Evolutionary conservation across 208 protist genomes (phyloP).

Genomic region (Trypanosoma congolense): DNA sequence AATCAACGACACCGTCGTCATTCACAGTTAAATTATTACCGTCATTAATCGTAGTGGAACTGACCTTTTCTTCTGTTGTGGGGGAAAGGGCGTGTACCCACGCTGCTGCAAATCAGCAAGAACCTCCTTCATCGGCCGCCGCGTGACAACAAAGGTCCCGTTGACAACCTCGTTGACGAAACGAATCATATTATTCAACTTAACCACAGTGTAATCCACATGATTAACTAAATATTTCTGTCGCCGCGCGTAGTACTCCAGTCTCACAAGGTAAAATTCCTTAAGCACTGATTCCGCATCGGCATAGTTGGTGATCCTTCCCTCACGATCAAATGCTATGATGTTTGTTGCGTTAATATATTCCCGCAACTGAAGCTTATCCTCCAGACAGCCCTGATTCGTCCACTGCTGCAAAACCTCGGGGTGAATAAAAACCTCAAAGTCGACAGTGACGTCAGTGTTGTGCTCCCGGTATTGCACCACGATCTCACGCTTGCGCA

Average conservation of each 20-base stretch:
- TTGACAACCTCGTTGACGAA: conserved; percentile 97
- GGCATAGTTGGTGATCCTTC: conserved; percentile 93
- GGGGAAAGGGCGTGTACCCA: conserved; percentile 88
- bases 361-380: conserved; percentile 90
- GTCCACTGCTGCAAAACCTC: conserved; percentile 77
- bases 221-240: conserved; percentile 92
- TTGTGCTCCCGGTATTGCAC: conserved; percentile 96
- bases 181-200: conserved; percentile 97
- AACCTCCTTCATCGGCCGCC: conserved; percentile 91
- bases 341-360: conserved; percentile 96
- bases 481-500: conserved; percentile 85
- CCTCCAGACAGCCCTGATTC: conserved; percentile 74
- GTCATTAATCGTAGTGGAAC: conserved; percentile 56
- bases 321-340: conserved; percentile 95
- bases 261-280: conserved; percentile 96
- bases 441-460: conserved; percentile 95
- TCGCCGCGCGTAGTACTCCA: conserved; percentile 96
- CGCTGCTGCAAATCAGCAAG: conserved; percentile 88
- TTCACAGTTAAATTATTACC: too few species aligned
- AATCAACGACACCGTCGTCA: conserved; percentile 22
- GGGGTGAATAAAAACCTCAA: conserved; percentile 89
- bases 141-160: conserved; percentile 90
- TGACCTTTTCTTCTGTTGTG: conserved; percentile 79
- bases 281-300: conserved; percentile 92
- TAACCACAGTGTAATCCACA: conserved; percentile 75